Evolutionary conservation across 306 rosid species (phyloP).

Genomic region (Quercus variabilis): DNA sequence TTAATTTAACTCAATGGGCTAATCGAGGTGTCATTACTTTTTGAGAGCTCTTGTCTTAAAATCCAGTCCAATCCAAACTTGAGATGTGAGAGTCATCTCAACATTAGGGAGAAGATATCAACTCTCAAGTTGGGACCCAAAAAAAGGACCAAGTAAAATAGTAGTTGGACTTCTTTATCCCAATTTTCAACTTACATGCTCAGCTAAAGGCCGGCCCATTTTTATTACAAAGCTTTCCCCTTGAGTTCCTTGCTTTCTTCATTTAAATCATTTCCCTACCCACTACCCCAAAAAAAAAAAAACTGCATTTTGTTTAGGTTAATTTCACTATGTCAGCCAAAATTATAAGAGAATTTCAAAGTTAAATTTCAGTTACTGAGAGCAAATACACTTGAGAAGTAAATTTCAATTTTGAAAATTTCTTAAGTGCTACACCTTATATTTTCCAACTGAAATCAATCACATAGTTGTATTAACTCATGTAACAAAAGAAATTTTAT

Average conservation of each 20-base stretch:
- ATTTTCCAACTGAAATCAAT: too few relatives aligned
- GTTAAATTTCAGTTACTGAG: too few relatives aligned
- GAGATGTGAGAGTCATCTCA: background rate
- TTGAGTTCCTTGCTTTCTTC: background rate
- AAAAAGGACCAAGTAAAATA: too few relatives aligned
- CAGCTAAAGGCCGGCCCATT: background rate
- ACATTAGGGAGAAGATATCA: background rate
- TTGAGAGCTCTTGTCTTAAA: background rate
- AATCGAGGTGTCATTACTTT: background rate
- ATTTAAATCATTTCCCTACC: background rate
- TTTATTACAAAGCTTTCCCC: background rate
- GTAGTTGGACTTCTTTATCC: background rate
- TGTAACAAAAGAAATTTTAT: too few relatives aligned
- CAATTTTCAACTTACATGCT: background rate
- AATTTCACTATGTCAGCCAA: background rate
- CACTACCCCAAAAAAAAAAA: background rate
- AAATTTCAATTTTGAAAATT: too few relatives aligned
- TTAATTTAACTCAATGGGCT: background rate
- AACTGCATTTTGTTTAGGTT: background rate
- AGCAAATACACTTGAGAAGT: too few relatives aligned
- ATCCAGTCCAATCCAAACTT: background rate
- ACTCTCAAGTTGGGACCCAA: too few relatives aligned
- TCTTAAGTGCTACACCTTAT: too few relatives aligned
- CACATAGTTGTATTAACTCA: too few relatives aligned
- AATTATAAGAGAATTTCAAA: too few relatives aligned